Evolutionary conservation across 2,329 filamentous ascomycete genomes (phyloP).

Genomic region (Pyrenochaeta sp.): DNA sequence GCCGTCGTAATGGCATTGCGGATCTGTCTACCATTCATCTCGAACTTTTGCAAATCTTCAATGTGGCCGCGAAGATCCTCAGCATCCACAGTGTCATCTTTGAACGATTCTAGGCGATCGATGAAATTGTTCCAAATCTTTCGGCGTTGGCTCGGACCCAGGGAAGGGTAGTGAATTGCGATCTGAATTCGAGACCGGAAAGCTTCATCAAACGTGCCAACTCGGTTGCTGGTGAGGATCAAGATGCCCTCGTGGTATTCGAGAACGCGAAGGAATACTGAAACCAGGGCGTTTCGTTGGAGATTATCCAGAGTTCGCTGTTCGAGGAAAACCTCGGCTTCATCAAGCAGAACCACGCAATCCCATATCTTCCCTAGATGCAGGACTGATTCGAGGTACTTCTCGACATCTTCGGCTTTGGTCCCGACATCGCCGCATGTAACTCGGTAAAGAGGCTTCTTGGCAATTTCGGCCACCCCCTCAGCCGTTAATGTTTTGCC

Average conservation of each 20-base stretch:
- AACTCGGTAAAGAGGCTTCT: constrained; percentile 34
- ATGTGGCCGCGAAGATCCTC: constrained; percentile 8
- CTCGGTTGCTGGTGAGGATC: constrained; percentile 50
- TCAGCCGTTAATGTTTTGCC: constrained; percentile 26
- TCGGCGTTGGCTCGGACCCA: background rate
- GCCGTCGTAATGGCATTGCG: constrained; percentile 48
- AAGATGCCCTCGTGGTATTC: constrained; percentile 47
- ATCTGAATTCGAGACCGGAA: constrained; percentile 46
- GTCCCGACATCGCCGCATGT: constrained; percentile 58
- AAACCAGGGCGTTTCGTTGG: constrained; percentile 27
- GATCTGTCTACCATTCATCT: constrained; percentile 58
- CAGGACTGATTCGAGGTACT: constrained; percentile 54
- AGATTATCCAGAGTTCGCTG: constrained; percentile 19
- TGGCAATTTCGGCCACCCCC: constrained; percentile 14
- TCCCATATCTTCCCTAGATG: constrained; percentile 58
- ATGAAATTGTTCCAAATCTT: constrained; percentile 23
- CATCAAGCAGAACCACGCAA: constrained; percentile 60
- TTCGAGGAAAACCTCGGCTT: constrained; percentile 51
- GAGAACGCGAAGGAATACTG: constrained; percentile 29
- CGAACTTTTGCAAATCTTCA: constrained; percentile 41
- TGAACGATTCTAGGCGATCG: background rate
- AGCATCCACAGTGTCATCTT: background rate
- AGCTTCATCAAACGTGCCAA: constrained; percentile 49
- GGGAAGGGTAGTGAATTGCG: constrained; percentile 9
- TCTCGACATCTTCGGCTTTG: constrained; percentile 53